phyloP scores from a whole-genome alignment of 805 yeast genomes.

The Candida silvicultrix region DNA sequence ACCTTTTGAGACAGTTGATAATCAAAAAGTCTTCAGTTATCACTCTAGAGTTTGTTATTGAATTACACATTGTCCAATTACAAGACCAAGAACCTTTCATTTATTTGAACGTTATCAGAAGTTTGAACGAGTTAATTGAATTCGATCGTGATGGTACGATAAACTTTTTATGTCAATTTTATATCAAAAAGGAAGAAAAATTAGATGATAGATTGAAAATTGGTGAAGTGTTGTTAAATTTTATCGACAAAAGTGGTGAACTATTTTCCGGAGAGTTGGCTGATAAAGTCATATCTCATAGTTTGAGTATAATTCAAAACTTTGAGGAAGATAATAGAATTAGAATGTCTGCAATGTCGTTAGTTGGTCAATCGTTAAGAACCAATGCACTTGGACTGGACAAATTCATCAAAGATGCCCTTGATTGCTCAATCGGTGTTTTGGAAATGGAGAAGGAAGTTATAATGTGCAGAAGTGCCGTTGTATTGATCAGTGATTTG shows the following conservation, averaged over 20 bases:
- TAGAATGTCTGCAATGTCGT: conserved; percentile 82
- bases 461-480: conserved; percentile 64
- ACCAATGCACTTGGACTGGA: conserved; percentile 49
- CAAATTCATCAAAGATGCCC: conserved; percentile 42
- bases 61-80: conserved; percentile 57
- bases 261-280: conserved; percentile 41
- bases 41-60: conserved; percentile 45
- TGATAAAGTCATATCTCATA: conserved; percentile 33
- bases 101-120: conserved; percentile 78
- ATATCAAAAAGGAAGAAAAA: conserved; percentile 25
- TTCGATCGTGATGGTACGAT: conserved; percentile 32
- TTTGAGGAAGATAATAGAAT: conserved; percentile 46
- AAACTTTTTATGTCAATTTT: conserved; percentile 32
- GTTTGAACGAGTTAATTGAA: conserved; percentile 56
- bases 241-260: conserved; percentile 42
- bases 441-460: conserved; percentile 52
- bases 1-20: conserved; percentile 50
- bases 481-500: conserved; percentile 60
- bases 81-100: conserved; percentile 82
- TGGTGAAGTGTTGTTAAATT: conserved; percentile 75
- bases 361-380: conserved; percentile 68
- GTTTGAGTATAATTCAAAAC: conserved; percentile 34
- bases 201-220: conserved; percentile 68
- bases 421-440: conserved; percentile 77
- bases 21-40: conserved; percentile 44